Conservation (phyloP, 2,329 filamentous ascomycete genomes). For the Aspergillus pseudotamarii region DNA sequence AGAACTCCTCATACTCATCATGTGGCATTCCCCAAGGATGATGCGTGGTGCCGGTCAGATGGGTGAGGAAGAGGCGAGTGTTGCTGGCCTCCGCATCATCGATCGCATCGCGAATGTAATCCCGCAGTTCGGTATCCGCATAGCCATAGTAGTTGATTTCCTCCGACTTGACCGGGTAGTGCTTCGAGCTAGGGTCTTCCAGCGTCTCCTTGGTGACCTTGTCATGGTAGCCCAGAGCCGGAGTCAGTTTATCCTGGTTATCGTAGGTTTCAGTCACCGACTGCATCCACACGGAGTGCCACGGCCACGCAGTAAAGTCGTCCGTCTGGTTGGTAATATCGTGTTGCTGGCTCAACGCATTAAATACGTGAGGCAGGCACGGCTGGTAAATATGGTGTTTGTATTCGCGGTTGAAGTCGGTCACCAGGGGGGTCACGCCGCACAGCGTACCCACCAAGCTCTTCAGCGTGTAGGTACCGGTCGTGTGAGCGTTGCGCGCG, state of each 20-base stretch:
- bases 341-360: slow-evolving; percentile 27
- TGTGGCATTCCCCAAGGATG: slow-evolving; percentile 36
- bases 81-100: slow-evolving; percentile 34
- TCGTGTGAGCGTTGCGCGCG: slow-evolving; percentile 45
- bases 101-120: slow-evolving; percentile 37
- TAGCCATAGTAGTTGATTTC: slow-evolving; percentile 40
- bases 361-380: slow-evolving; percentile 44
- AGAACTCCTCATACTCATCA: slow-evolving; percentile 27
- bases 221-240: slow-evolving; percentile 31
- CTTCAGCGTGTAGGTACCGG: slow-evolving; percentile 50
- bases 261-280: slow-evolving; percentile 36
- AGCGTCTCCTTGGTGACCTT: slow-evolving; percentile 32
- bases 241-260: slow-evolving; percentile 31
- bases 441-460: slow-evolving; percentile 48
- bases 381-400: slow-evolving; percentile 49
- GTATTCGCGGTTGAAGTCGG: slow-evolving; percentile 49
- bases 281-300: slow-evolving; percentile 39
- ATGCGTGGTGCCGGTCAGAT: slow-evolving; percentile 39
- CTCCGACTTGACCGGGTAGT: slow-evolving; percentile 27
- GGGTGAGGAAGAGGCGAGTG: slow-evolving; percentile 35
- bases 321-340: slow-evolving; percentile 26
- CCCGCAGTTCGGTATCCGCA: slow-evolving; percentile 33
- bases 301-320: slow-evolving; percentile 36
- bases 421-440: slow-evolving; percentile 46
- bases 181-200: slow-evolving; percentile 26